These are phyloP conservation scores for Aspergillus spinulosporus DNA, from an alignment of 2,329 filamentous ascomycete genomes.

Conservation along the genomic window DNA sequence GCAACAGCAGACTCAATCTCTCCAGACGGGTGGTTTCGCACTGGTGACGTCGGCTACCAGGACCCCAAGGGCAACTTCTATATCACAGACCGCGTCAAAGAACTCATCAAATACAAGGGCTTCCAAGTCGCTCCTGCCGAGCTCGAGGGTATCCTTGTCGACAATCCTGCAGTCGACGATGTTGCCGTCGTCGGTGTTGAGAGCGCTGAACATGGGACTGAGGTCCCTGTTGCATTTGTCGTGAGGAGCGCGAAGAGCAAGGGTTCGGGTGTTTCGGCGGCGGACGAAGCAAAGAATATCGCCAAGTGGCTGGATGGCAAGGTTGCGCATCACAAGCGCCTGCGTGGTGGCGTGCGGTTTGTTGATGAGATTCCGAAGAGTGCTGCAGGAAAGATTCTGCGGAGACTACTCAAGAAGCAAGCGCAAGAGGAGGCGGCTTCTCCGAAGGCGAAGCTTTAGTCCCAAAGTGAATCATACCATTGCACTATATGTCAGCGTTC, in stretches of 20 bases:
- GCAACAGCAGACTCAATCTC: constrained; percentile 59
- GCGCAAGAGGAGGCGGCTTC: constrained; percentile 40
- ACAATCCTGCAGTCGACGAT: constrained; percentile 55
- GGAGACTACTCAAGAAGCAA: constrained; percentile 46
- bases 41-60: constrained; percentile 80
- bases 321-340: constrained; percentile 48
- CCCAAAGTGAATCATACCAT: not conserved
- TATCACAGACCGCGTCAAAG: constrained; percentile 83
- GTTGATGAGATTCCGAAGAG: constrained; percentile 51
- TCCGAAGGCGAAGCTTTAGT: constrained; percentile 45
- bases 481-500: not conserved
- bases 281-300: constrained; percentile 52
- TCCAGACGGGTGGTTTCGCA: constrained; percentile 81
- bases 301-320: constrained; percentile 43
- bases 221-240: constrained; percentile 68
- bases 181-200: constrained; percentile 65
- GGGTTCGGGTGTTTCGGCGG: constrained; percentile 44
- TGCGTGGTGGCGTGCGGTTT: constrained; percentile 49
- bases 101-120: constrained; percentile 65
- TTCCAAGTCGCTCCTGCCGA: constrained; percentile 71
- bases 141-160: constrained; percentile 57
- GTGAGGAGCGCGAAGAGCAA: constrained; percentile 51
- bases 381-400: constrained; percentile 50
- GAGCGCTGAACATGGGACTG: constrained; percentile 62
- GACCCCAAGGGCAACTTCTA: constrained; percentile 79